phyloP scores from a whole-genome alignment of 1,284 basidiomycete genomes.

The Cutaneotrichosporon curvatum region DNA sequence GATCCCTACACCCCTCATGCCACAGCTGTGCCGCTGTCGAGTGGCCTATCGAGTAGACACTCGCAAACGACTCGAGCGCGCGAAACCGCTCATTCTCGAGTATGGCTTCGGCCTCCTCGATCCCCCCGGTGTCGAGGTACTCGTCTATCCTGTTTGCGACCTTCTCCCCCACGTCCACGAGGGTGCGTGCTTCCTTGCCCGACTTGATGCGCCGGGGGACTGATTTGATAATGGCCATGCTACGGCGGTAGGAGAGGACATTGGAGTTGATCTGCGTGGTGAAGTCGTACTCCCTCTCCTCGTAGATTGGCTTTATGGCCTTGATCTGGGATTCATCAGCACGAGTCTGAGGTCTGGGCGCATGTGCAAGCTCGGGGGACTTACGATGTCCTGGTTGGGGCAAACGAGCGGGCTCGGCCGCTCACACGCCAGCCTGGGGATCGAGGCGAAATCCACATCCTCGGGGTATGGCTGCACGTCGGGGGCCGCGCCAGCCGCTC shows the following conservation, averaged over 20 bases:
- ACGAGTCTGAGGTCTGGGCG: background rate
- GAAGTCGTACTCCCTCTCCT: conserved; percentile 42
- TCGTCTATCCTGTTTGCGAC: conserved; percentile 44
- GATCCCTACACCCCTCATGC: conserved; percentile 36
- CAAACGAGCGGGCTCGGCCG: conserved; percentile 38
- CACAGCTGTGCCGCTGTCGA: conserved; percentile 38
- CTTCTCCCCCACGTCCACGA: conserved; percentile 42
- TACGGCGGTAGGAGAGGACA: conserved; percentile 41
- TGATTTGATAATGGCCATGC: conserved; percentile 34
- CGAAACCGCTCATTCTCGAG: conserved; percentile 28
- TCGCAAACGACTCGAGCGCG: conserved; percentile 32
- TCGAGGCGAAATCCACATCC: conserved; percentile 30
- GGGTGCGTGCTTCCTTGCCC: conserved; percentile 37
- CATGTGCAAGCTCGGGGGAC: conserved; percentile 8
- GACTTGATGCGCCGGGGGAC: conserved; percentile 38
- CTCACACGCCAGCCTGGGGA: conserved; percentile 31
- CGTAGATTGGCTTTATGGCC: conserved; percentile 44
- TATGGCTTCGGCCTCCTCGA: conserved; percentile 36
- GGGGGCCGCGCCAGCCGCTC: background rate
- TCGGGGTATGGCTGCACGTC: conserved; percentile 28
- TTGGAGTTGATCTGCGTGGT: conserved; percentile 42
- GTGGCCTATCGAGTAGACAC: conserved; percentile 42
- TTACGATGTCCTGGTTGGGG: conserved; percentile 44
- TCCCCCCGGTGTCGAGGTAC: conserved; percentile 33
- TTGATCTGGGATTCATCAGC: conserved; percentile 29